A percentile compares a stretch with the other conserved stretches of the same genome.
Evolutionary conservation across 805 yeast genomes (phyloP).

Genomic region (Spathaspora arborariae): DNA sequence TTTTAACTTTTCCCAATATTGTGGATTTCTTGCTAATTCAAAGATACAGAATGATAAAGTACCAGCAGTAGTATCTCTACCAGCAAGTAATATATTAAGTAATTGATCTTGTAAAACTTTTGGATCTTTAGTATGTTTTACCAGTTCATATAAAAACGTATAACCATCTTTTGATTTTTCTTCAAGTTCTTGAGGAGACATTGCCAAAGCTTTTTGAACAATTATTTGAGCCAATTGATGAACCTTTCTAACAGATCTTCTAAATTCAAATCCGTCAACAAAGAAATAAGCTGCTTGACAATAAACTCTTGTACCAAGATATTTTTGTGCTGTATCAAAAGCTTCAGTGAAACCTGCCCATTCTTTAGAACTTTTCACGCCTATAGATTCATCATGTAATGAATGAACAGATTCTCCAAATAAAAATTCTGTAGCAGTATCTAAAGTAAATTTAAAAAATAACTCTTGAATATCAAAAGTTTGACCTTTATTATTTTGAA

Average conservation of each 20-base stretch:
- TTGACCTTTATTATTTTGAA: conserved; percentile 21
- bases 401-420: conserved; percentile 38
- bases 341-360: conserved; percentile 26
- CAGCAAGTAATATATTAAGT: conserved; percentile 39
- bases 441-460: conserved; percentile 37
- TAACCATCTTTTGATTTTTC: conserved; percentile 23
- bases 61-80: conserved; percentile 38
- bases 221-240: conserved; percentile 29
- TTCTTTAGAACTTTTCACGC: conserved; percentile 9
- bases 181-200: conserved; percentile 25
- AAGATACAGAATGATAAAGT: conserved; percentile 26
- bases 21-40: conserved; percentile 31
- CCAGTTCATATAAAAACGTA: conserved; percentile 38
- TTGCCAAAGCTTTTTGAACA: conserved; percentile 26
- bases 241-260: conserved; percentile 27
- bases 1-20: conserved; percentile 24
- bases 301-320: conserved; percentile 32
- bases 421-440: conserved; percentile 39
- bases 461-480: conserved; percentile 36
- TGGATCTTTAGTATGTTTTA: conserved; percentile 35
- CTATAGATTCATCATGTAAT: conserved; percentile 21
- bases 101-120: conserved; percentile 36
- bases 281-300: conserved; percentile 25
- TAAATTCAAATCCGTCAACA: conserved; percentile 24
- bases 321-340: conserved; percentile 31